These are phyloP conservation scores for Typha latifolia DNA, from an alignment of 176 grass and related monocot genomes.

Conservation along the genomic window DNA sequence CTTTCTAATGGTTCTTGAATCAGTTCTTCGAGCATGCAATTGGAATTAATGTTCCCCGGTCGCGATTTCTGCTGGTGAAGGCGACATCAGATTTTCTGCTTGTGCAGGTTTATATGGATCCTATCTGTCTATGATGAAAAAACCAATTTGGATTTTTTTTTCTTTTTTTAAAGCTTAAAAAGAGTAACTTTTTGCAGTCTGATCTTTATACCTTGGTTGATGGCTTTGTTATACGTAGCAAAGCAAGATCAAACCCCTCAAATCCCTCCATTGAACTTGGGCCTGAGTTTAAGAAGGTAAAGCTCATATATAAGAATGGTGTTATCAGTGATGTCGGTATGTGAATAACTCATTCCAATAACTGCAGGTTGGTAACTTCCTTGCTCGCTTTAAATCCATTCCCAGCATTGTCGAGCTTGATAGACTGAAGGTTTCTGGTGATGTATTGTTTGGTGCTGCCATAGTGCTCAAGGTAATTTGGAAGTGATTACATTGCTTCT, in stretches of 20 bases:
- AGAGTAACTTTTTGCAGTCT: conserved; percentile 38
- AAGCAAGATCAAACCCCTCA: conserved; percentile 54
- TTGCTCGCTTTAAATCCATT: conserved; percentile 77
- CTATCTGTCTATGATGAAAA: conserved; percentile 4
- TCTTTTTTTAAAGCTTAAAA: not conserved
- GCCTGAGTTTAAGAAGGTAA: conserved; percentile 93
- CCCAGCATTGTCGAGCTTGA: conserved; percentile 92
- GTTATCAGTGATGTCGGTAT: not conserved
- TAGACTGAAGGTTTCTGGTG: conserved; percentile 86
- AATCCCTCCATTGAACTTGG: conserved; percentile 83
- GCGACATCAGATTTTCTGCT: conserved; percentile 83
- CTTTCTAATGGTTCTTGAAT: conserved; percentile 9
- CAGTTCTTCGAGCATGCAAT: conserved; percentile 90
- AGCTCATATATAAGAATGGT: not conserved
- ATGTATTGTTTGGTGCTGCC: conserved; percentile 69
- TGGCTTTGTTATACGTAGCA: conserved; percentile 72
- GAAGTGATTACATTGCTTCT: no score
- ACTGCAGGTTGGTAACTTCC: conserved; percentile 59
- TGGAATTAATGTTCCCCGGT: conserved; percentile 78
- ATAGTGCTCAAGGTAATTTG: conserved; percentile 68
- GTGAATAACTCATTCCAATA: not conserved
- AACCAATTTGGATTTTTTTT: not conserved
- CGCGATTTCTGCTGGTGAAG: conserved; percentile 81
- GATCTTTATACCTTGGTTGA: conserved; percentile 90
- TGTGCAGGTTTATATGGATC: conserved; percentile 53